Evolutionary conservation across 2,329 filamentous ascomycete genomes (phyloP).

Genomic region (Lasiodiplodia sp.): DNA sequence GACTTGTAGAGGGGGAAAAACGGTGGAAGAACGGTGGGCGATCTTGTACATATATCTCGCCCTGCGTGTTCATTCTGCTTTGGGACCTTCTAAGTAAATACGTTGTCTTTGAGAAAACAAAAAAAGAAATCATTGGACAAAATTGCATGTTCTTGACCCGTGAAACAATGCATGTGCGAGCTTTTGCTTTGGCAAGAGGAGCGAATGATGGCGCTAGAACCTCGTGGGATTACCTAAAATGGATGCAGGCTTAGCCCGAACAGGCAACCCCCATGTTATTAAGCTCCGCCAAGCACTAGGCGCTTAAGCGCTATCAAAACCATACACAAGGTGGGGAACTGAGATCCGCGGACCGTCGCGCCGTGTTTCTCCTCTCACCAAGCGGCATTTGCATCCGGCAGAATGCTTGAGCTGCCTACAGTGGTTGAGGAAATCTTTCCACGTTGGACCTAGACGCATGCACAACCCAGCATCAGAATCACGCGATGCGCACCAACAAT

Average conservation of each 20-base stretch:
- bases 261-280: neutral
- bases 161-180: neutral
- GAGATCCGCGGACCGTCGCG: neutral
- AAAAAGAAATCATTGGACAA: neutral
- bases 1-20: conserved; percentile 1
- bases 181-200: neutral
- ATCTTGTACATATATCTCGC: neutral
- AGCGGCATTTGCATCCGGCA: too few relatives aligned
- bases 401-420: neutral
- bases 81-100: neutral
- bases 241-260: neutral
- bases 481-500: neutral
- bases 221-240: neutral
- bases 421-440: neutral
- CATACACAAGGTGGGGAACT: neutral
- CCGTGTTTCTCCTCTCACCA: neutral
- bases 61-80: neutral
- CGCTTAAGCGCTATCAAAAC: neutral
- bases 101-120: neutral
- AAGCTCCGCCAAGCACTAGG: neutral
- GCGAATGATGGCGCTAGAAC: neutral
- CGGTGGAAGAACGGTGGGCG: neutral
- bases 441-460: neutral
- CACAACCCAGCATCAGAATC: neutral
- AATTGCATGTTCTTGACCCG: neutral